phyloP scores from a whole-genome alignment of 345 rosid species.

The Sisymbrium irio region DNA sequence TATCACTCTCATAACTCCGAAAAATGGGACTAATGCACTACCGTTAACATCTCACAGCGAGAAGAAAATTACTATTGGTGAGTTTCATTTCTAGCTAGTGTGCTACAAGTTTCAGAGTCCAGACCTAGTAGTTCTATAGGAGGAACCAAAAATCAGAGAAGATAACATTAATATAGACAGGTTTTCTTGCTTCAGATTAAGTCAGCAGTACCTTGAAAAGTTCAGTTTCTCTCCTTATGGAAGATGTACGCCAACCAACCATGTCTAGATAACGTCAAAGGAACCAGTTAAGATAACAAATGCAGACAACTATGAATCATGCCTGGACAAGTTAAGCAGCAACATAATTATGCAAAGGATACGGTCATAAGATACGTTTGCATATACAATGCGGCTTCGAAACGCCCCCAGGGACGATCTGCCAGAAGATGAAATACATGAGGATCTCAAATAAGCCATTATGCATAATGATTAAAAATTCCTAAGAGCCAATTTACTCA shows the following conservation, averaged over 20 bases:
- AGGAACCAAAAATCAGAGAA: background rate
- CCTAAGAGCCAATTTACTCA: constrained; percentile 36
- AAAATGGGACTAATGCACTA: background rate
- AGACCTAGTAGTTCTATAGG: background rate
- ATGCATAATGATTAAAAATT: background rate
- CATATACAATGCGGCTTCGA: constrained; percentile 68
- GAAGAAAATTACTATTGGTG: background rate
- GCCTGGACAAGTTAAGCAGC: background rate
- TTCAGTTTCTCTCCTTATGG: constrained; percentile 90
- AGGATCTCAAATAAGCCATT: constrained; percentile 12
- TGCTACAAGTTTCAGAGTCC: background rate
- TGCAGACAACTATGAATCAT: background rate
- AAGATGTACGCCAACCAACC: constrained; percentile 99
- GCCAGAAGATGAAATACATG: constrained; percentile 12
- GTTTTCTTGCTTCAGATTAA: background rate
- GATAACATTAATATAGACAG: background rate
- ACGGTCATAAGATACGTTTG: constrained; percentile 98
- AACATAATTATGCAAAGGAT: constrained; percentile 45
- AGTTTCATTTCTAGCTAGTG: constrained; percentile 3
- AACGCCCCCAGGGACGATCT: constrained; percentile 86
- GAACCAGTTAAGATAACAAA: constrained; percentile 21
- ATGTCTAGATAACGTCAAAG: constrained; percentile 69
- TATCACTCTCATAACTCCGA: background rate
- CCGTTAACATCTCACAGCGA: background rate
- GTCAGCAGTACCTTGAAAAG: constrained; percentile 53